Evolutionary conservation across 345 rosid species (phyloP).

Genomic region (Lumnitzera racemosa): DNA sequence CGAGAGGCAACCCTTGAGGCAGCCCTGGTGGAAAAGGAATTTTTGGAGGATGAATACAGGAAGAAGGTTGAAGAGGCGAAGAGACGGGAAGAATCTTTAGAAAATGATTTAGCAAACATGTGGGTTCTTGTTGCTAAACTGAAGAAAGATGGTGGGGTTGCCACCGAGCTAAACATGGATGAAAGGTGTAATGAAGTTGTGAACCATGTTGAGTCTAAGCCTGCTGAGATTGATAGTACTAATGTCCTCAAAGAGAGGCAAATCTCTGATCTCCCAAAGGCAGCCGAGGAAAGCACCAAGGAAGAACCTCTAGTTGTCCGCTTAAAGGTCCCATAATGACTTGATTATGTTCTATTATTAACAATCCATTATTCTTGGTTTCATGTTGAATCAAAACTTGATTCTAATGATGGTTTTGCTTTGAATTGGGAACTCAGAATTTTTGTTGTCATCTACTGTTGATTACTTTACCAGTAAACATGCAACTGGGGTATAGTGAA

Average conservation of each 20-base stretch:
- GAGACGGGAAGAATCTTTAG: conserved; percentile 86
- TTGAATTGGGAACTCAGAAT: no score
- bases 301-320: conserved; percentile 94
- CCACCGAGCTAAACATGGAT: conserved; percentile 39
- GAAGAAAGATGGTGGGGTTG: conserved; percentile 65
- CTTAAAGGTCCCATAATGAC: conserved; percentile 51
- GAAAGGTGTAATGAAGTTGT: conserved; percentile 29
- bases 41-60: conserved; percentile 74
- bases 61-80: conserved; percentile 80
- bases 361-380: not conserved
- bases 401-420: no score
- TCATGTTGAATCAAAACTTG: not conserved
- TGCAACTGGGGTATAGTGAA: no score
- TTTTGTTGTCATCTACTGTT: no score
- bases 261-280: conserved; percentile 33
- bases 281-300: conserved; percentile 45
- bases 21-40: conserved; percentile 76
- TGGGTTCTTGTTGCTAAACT: conserved; percentile 99
- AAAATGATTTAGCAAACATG: conserved; percentile 97
- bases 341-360: not conserved
- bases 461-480: no score
- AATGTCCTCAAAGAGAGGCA: conserved; percentile 46
- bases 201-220: conserved; percentile 29
- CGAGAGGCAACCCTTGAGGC: conserved; percentile 83
- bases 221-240: conserved; percentile 27